These are phyloP conservation scores for Citrus inodora DNA, from an alignment of 345 rosid genomes.

Conservation along the genomic window DNA sequence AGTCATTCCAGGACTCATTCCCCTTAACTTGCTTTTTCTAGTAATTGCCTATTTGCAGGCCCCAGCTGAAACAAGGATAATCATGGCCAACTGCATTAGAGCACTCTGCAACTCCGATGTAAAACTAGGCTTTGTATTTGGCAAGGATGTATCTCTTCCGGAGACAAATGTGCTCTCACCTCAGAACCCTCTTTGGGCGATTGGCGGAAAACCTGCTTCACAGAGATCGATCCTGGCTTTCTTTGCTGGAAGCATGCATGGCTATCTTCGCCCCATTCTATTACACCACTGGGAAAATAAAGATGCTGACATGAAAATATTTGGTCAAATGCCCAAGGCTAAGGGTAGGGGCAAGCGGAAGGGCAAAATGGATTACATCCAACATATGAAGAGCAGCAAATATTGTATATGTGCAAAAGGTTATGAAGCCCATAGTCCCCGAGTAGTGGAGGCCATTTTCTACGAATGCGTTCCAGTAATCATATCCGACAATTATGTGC, in stretches of 20 bases:
- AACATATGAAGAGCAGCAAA: constrained; percentile 89
- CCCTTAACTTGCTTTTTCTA: neutral
- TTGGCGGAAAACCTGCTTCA: constrained; percentile 76
- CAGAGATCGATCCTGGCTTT: constrained; percentile 73
- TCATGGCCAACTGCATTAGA: constrained; percentile 82
- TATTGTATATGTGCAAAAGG: constrained; percentile 95
- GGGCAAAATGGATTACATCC: constrained; percentile 60
- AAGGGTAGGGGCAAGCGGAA: constrained; percentile 32
- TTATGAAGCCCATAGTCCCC: constrained; percentile 89
- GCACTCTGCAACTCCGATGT: constrained; percentile 89
- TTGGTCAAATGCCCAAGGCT: constrained; percentile 40
- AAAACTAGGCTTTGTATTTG: constrained; percentile 79
- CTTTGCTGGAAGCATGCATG: constrained; percentile 93
- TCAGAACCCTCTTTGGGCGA: constrained; percentile 50
- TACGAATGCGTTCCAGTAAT: constrained; percentile 90
- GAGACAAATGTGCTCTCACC: constrained; percentile 65
- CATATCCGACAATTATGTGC: constrained; percentile 86
- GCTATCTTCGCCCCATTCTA: constrained; percentile 76
- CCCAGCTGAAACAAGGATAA: constrained; percentile 58
- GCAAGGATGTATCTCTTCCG: constrained; percentile 88
- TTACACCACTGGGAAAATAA: constrained; percentile 71
- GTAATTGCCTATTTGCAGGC: constrained; percentile 49
- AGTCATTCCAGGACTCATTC: neutral
- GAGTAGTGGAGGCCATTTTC: constrained; percentile 89
- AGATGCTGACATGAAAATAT: constrained; percentile 90